Base-by-base conservation (phyloP, 2,329 filamentous ascomycete species). In the Aureobasidium sp. region DNA sequence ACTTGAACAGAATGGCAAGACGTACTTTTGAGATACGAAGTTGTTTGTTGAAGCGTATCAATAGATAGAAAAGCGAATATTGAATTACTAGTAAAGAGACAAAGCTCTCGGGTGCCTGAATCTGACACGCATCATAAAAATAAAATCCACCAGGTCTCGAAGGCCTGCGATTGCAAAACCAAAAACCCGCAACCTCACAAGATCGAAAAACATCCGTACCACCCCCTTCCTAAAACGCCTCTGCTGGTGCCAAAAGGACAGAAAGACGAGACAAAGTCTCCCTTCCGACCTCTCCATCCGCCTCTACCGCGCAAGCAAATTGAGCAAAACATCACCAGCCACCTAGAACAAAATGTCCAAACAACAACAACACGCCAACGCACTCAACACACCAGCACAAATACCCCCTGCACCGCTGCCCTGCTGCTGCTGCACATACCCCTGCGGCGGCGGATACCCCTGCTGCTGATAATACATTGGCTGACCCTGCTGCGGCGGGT, bases 281-380 rank as follows among this genome's bases (percentile, higher is more conserved):
- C 31, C 31, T 31, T 31, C 5, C 9, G 29, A 1, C 29, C 7
- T 1, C 29, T 31, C 29, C 29, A 9, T 9, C 8, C 31, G 31
- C 31, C 31, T 31, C 31, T 31, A 31, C 11, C 31, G 8, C 8
- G 31, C 31, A 31, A 31, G 9, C 31, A 31, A 9, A 8, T 31
- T 31, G 31, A 9, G 31, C 31, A 31, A 9, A 8, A 20, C 20
- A 20, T 47, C 6, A 15, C 2, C 17, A 5, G 6, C n/a, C 57
- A 6, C 17, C 53, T 53, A 64, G 62, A 77, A 78, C 58, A 78
- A 66, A 55, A 77, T 73, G 70, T 80, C 78, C 71, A 80, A 73
- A 69, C 78, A 80, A 68, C 78, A 80, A 67, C 78, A 80, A 65
- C 78, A 79, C 9, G 78, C 78, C 62, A 79, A 59, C 20, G 76